Percentiles rank a stretch among this genome's conserved stretches.
phyloP scores from a whole-genome alignment of 805 yeast species.

The Cyberlindnera mississippiensis region DNA sequence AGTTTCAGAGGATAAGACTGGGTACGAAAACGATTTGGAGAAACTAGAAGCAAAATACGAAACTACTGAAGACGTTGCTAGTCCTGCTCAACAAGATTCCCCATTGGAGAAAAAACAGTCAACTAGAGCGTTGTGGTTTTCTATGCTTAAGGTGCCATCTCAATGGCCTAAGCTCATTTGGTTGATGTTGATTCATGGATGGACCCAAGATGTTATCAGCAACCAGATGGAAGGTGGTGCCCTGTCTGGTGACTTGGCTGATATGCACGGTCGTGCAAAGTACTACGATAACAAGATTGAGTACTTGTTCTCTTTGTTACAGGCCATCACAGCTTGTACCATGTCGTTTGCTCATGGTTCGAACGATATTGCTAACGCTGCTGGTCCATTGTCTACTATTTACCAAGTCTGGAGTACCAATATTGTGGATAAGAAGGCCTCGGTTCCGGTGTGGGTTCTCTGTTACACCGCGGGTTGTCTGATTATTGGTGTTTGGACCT shows the following conservation, averaged over 20 bases:
- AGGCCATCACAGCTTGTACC: conserved; percentile 70
- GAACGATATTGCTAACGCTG: conserved; percentile 73
- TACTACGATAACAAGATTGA: conserved; percentile 70
- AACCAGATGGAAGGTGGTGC: conserved; percentile 39
- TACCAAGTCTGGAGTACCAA: conserved; percentile 59
- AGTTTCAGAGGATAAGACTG: conserved; percentile 16
- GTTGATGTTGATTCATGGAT: conserved; percentile 54
- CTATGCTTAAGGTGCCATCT: conserved; percentile 42
- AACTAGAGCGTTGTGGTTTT: conserved; percentile 36
- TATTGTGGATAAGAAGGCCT: conserved; percentile 40
- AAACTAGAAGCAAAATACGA: conserved; percentile 20
- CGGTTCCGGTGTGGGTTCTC: conserved; percentile 69
- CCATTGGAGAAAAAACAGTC: conserved; percentile 28
- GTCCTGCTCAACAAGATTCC: not conserved
- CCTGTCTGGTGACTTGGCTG: conserved; percentile 43
- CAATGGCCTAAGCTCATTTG: conserved; percentile 52
- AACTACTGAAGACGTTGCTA: not conserved
- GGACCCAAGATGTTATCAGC: conserved; percentile 57
- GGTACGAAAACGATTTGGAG: conserved; percentile 21
- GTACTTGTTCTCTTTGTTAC: conserved; percentile 62
- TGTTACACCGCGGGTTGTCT: conserved; percentile 64
- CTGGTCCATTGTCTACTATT: conserved; percentile 69
- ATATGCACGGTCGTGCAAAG: conserved; percentile 55
- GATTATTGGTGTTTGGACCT: conserved; percentile 67
- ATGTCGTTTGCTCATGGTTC: conserved; percentile 85